Percentiles rank a stretch among this genome's conserved stretches.
phyloP scores from a whole-genome alignment of 129 eudicot species.

The Glebionis coronaria region DNA sequence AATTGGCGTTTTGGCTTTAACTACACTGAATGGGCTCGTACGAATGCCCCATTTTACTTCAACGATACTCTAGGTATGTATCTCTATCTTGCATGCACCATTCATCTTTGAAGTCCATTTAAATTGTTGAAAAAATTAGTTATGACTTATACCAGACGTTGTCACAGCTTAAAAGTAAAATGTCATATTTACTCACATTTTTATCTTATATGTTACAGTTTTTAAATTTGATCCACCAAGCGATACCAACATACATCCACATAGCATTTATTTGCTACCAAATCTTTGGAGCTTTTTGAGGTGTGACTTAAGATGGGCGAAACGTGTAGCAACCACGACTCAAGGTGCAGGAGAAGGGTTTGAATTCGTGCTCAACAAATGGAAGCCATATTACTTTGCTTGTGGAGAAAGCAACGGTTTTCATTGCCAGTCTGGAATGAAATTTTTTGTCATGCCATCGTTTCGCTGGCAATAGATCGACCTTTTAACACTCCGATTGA shows the following conservation, averaged over 20 bases:
- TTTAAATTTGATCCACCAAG: slow-evolving; percentile 69
- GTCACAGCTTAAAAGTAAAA: too few relatives aligned
- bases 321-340: slow-evolving; percentile 37
- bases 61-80: slow-evolving; percentile 57
- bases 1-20: slow-evolving; percentile 71
- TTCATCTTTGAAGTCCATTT: background rate
- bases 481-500: background rate
- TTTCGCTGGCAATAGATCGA: slow-evolving; percentile 39
- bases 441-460: slow-evolving; percentile 63
- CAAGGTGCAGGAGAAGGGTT: slow-evolving; percentile 68
- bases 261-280: slow-evolving; percentile 61
- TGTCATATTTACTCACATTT: background rate
- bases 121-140: too few relatives aligned
- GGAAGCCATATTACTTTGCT: slow-evolving; percentile 68
- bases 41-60: slow-evolving; percentile 50
- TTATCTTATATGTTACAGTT: slow-evolving; percentile 32
- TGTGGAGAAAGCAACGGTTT: slow-evolving; percentile 66
- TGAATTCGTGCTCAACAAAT: slow-evolving; percentile 49
- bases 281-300: slow-evolving; percentile 52
- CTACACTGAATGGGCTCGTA: slow-evolving; percentile 62
- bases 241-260: slow-evolving; percentile 43
- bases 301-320: slow-evolving; percentile 58
- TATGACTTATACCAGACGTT: too few relatives aligned
- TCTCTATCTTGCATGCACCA: background rate
- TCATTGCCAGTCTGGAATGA: slow-evolving; percentile 69